Conservation (phyloP, 2,329 filamentous ascomycete species). For the Elsinoe australis region DNA sequence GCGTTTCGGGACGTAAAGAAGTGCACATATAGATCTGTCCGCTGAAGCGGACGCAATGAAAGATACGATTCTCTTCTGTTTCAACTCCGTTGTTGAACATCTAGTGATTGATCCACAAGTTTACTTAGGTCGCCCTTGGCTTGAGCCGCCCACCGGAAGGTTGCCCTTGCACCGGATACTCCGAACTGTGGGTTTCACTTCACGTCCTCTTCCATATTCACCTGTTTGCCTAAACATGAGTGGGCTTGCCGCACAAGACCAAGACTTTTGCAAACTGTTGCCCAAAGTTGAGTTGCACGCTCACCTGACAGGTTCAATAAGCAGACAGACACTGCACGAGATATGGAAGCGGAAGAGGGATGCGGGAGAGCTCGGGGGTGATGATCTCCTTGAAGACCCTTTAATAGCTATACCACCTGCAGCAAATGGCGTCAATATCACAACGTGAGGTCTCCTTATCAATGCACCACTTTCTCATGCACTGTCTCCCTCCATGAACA, state of each 20-base stretch:
- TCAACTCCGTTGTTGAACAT: not conserved
- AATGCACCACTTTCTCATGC: too few species aligned
- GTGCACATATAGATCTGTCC: constrained; percentile 16
- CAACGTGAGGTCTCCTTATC: constrained; percentile 18
- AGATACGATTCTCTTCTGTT: constrained; percentile 2
- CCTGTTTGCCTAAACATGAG: constrained; percentile 1
- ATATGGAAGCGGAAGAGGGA: constrained; percentile 60
- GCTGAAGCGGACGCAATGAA: constrained; percentile 17
- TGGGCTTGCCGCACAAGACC: constrained; percentile 10
- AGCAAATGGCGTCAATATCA: constrained; percentile 36
- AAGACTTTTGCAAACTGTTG: constrained; percentile 30
- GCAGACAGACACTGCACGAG: constrained; percentile 61
- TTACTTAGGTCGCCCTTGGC: too few species aligned
- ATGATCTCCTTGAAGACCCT: constrained; percentile 58
- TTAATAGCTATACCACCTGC: constrained; percentile 58
- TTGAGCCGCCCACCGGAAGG: too few species aligned
- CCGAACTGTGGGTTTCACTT: too few species aligned
- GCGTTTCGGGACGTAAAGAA: constrained; percentile 1
- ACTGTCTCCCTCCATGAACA: too few species aligned
- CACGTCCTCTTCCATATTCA: too few species aligned
- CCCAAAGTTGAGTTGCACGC: constrained; percentile 61
- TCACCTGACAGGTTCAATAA: constrained; percentile 72
- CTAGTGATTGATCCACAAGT: too few species aligned
- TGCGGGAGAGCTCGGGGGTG: constrained; percentile 25
- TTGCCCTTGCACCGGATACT: too few species aligned